Percentiles rank a stretch among this genome's conserved stretches.
phyloP scores from a whole-genome alignment of 352 stramenopile species.

The Pythium dissotocum region DNA sequence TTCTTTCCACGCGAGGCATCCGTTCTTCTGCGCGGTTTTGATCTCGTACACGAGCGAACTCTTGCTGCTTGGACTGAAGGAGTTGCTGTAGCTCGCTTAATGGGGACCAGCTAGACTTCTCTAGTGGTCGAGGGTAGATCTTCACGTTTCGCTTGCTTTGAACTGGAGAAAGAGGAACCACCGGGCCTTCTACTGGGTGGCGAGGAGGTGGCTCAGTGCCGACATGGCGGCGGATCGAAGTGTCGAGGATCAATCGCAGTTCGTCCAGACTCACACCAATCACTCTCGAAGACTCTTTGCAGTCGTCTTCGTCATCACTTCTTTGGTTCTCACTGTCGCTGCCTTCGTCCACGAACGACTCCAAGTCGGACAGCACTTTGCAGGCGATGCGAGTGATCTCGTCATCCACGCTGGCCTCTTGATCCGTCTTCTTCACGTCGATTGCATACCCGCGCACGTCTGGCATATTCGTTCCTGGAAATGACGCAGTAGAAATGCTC shows the following conservation, averaged over 20 bases:
- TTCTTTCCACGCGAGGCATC: not conserved
- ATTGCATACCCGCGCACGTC: not conserved
- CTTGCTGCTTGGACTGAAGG: slow-evolving; percentile 16
- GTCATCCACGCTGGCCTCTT: not conserved
- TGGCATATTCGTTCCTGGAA: not conserved
- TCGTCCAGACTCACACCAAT: slow-evolving; percentile 41
- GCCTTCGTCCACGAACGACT: slow-evolving; percentile 43
- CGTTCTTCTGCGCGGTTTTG: slow-evolving; percentile 7
- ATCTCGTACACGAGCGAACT: slow-evolving; percentile 11
- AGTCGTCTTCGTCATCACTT: slow-evolving; percentile 18
- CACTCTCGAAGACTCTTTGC: not conserved
- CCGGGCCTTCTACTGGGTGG: not conserved
- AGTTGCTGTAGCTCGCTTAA: slow-evolving; percentile 8
- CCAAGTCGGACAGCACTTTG: slow-evolving; percentile 50
- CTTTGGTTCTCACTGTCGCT: not conserved
- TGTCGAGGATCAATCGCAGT: slow-evolving; percentile 53
- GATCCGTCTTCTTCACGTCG: not conserved
- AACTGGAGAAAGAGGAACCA: not conserved
- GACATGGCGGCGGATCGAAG: slow-evolving; percentile 53
- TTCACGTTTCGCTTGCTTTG: not conserved
- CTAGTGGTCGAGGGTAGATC: not conserved
- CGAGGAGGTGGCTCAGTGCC: slow-evolving; percentile 2
- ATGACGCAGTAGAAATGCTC: not conserved
- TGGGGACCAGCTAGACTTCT: not conserved
- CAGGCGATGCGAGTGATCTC: slow-evolving; percentile 33